Base-by-base conservation (phyloP, 2,329 filamentous ascomycete genomes). In the Orbilia blumenaviensis region DNA sequence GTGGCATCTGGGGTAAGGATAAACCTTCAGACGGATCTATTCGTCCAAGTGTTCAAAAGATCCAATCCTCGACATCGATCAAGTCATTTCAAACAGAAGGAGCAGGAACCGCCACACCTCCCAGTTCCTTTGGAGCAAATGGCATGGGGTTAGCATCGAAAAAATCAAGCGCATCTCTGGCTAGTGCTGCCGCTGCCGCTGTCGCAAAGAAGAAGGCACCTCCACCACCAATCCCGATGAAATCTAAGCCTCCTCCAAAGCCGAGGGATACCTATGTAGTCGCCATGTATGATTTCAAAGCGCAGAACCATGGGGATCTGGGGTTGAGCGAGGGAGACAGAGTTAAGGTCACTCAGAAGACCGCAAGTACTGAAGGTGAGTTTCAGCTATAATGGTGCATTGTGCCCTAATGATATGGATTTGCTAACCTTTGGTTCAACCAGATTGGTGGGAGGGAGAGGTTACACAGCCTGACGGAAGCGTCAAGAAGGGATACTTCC, bases 361-460 rank as follows among this genome's bases (percentile, higher is more conserved):
- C 73, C 2, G 52, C 72, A 14, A 77, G 32, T 21, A 23, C 50
- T 23, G 66, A 77, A 56, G 73, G 73, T 72, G 25, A 44, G 61
- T n/a, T 8, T 14, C 32, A 3, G n/a, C n/a, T n/a, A n/a, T n/a
- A n/a, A n/a, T n/a, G n/a, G n/a, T n/a, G n/a, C n/a, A n/a, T n/a
- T n/a, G n/a, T n/a, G n/a, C n/a, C n/a, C n/a, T n/a, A n/a, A n/a
- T n/a, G n/a, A n/a, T n/a, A n/a, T n/a, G n/a, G 10, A 10, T 48
- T 29, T 60, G 62, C 29, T 67, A 34, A 62, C 16, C n/a, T 52
- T 34, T 14, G 18, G n/a, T n/a, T 4, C 14, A 2, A 23, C 3
- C 34, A 77, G 73, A 77, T 72, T 77, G 73, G 73, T 77, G 73
- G 73, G 73, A 77, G 38, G 73, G 73, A 23, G 73, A 77, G 21